Evolutionary conservation across 139 green algal genomes (phyloP).

Genomic region (Coccomyxa sp.): DNA sequence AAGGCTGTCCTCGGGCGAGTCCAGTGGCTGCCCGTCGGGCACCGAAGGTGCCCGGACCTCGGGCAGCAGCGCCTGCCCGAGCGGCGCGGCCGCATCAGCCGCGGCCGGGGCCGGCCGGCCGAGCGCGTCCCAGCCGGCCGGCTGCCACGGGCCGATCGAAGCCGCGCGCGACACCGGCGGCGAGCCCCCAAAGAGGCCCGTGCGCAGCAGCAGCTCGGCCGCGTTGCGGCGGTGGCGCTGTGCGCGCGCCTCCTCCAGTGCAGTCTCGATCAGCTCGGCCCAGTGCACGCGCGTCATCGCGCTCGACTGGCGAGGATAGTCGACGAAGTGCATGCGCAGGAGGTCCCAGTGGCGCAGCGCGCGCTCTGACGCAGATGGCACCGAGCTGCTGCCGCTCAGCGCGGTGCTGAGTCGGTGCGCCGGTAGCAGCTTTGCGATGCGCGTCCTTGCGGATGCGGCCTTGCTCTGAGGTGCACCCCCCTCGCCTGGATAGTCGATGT

Average conservation of each 20-base stretch:
- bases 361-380: not conserved
- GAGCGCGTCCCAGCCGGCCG: no score
- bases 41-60: no score
- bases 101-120: no score
- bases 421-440: not conserved
- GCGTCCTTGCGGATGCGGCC: not conserved
- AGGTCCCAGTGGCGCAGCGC: slow-evolving; percentile 9
- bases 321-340: slow-evolving; percentile 28
- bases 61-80: no score
- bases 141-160: no score
- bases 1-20: no score
- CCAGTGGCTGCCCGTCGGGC: no score
- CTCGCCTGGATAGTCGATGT: slow-evolving; percentile 11
- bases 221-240: not conserved
- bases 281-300: not conserved
- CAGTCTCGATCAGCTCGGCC: not conserved
- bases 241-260: not conserved
- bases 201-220: not conserved
- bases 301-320: slow-evolving; percentile 8
- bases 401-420: not conserved
- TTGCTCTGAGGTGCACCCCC: not conserved
- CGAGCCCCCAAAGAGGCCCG: not conserved
- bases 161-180: no score
- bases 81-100: no score
- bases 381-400: not conserved